Base-by-base conservation (phyloP, 2,329 filamentous ascomycete genomes). In the Akanthomyces lecanii region DNA sequence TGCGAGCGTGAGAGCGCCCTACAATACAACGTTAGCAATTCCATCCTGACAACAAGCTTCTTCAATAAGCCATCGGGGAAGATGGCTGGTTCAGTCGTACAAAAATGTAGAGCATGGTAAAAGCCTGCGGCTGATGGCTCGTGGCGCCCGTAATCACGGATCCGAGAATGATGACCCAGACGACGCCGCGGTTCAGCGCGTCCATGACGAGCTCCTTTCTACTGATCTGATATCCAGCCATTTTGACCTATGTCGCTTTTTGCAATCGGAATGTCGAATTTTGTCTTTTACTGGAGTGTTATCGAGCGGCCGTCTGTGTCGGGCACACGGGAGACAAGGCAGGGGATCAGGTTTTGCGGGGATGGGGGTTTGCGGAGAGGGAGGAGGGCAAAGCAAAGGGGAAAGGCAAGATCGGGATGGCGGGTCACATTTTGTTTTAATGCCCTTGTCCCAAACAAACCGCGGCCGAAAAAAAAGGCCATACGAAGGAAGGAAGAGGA, bases 91-190 rank as follows among this genome's bases (percentile, higher is more conserved):
- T 30, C 28, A 2, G n/a, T 16, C 59, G 30, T 61, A 61, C 59
- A 40, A 61, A 61, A 40, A 61, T 61, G 42, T 61, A 61, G 18
- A 61, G 51, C 59, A 61, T 61, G 2, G 51, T 61, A 28, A 61
- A 61, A 14, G 59, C 59, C 21, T 61, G 40, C n/a, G 50, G 40
- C 30, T 54, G 18, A 50, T 61, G 59, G 42, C 59, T 61, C n/a
- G 59, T 55, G 36, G 59, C 59, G 30, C 59, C 59, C 3, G 59
- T 61, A 3, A 55, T 55, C 14, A 61, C 51, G 30, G 59, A 47
- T 16, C 4, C 59, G 51, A 61, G n/a, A 8, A 48, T 55, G 3
- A 61, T 50, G 7, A 61, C 50, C 8, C n/a, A 61, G 10, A 48
- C 30, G n/a, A n/a, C 50, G 50, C 28, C 42, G 7, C 59, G 59